Evolutionary conservation across 805 yeast species (phyloP).

Genomic region (Starmerella vitae): DNA sequence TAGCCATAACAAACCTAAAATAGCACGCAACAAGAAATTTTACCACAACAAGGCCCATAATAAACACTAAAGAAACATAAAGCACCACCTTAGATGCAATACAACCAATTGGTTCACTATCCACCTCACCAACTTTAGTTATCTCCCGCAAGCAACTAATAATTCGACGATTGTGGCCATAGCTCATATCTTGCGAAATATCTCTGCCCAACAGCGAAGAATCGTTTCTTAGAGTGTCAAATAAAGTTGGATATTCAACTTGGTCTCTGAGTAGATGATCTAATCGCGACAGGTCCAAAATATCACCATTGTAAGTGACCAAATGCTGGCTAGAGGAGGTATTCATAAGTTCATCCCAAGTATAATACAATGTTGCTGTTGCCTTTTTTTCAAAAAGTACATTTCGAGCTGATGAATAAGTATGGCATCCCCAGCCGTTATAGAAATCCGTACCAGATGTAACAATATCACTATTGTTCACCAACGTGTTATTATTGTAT

Average conservation of each 20-base stretch:
- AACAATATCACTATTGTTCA: slow-evolving; percentile 38
- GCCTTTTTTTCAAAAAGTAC: slow-evolving; percentile 48
- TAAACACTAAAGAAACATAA: slow-evolving; percentile 67
- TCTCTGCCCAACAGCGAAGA: slow-evolving; percentile 59
- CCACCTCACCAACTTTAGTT: slow-evolving; percentile 77
- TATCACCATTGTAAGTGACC: slow-evolving; percentile 80
- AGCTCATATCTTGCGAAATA: slow-evolving; percentile 57
- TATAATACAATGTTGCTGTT: slow-evolving; percentile 66
- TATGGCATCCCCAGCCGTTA: slow-evolving; percentile 85
- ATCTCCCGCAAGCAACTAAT: slow-evolving; percentile 79
- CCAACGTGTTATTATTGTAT: slow-evolving; percentile 53
- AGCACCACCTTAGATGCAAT: slow-evolving; percentile 79
- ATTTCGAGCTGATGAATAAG: slow-evolving; percentile 53
- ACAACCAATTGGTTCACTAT: slow-evolving; percentile 84
- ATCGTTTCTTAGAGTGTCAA: slow-evolving; percentile 48
- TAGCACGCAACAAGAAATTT: slow-evolving; percentile 81
- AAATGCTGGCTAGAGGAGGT: slow-evolving; percentile 59
- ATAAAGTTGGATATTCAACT: slow-evolving; percentile 56
- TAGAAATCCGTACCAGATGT: slow-evolving; percentile 38
- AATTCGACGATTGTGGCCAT: slow-evolving; percentile 49
- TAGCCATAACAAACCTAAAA: slow-evolving; percentile 71
- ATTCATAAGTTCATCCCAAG: slow-evolving; percentile 68
- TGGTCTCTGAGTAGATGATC: slow-evolving; percentile 63
- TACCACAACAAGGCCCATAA: slow-evolving; percentile 59
- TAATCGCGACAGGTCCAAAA: slow-evolving; percentile 64